Percentiles rank a stretch among this genome's conserved stretches.
phyloP scores from a whole-genome alignment of 257 asterid species.

The Solanum appendiculatum region DNA sequence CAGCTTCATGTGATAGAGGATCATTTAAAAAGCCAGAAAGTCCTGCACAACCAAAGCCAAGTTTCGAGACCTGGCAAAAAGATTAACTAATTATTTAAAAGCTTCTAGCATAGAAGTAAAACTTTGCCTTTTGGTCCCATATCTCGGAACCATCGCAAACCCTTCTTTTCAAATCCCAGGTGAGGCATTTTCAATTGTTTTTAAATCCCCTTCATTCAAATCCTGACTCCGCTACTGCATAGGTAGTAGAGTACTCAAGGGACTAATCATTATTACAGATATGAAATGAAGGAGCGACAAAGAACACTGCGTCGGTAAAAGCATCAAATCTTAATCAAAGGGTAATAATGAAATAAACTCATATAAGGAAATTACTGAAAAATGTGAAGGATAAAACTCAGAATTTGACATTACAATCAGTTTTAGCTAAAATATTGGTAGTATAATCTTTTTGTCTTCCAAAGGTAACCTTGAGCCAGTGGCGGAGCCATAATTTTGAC shows the following conservation, averaged over 20 bases:
- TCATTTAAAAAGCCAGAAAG: slow-evolving; percentile 40
- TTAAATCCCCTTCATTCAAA: background rate
- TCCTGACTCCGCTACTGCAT: background rate
- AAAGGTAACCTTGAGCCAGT: background rate
- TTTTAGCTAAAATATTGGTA: background rate
- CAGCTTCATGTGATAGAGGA: slow-evolving; percentile 41
- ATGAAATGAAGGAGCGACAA: background rate
- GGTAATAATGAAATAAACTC: background rate
- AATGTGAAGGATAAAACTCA: background rate
- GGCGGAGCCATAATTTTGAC: no score
- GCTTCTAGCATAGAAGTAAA: background rate
- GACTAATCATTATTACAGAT: background rate
- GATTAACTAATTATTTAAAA: background rate
- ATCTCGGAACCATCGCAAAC: background rate
- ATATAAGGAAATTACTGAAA: background rate
- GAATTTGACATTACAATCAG: background rate
- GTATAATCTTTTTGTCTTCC: background rate
- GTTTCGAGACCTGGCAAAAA: slow-evolving; percentile 27
- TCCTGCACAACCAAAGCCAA: slow-evolving; percentile 46
- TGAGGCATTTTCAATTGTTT: background rate
- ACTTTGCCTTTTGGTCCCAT: background rate
- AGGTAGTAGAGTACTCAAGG: background rate
- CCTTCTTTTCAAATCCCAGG: background rate
- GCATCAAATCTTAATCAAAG: background rate
- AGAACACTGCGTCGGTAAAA: background rate